phyloP scores from a whole-genome alignment of 352 stramenopile genomes.

The Aphanomyces astaci region DNA sequence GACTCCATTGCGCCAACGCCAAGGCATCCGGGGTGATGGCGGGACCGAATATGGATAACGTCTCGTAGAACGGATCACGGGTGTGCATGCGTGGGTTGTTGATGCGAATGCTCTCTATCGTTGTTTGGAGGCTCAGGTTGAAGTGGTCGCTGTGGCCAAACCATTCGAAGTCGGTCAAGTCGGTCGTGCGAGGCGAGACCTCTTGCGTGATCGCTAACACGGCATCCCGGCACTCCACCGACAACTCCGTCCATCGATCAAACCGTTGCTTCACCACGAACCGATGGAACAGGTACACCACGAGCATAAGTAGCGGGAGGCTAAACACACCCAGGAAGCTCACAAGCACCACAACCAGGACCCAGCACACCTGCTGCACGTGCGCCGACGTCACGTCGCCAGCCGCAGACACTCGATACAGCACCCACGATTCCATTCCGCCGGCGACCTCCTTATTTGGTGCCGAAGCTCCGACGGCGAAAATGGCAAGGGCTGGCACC shows the following conservation, averaged over 20 bases:
- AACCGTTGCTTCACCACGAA: conserved; percentile 12
- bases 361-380: conserved; percentile 19
- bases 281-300: conserved; percentile 22
- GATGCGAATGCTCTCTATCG: conserved; percentile 11
- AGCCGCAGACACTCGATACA: background rate
- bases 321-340: conserved; percentile 20
- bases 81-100: conserved; percentile 19
- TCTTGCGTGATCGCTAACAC: conserved; percentile 10
- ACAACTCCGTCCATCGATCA: conserved; percentile 6
- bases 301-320: conserved; percentile 12
- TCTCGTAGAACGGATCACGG: conserved; percentile 16
- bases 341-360: conserved; percentile 18
- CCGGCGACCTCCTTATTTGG: background rate
- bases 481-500: background rate
- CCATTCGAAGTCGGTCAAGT: conserved; percentile 21
- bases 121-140: conserved; percentile 15
- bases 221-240: background rate
- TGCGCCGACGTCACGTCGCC: conserved; percentile 10
- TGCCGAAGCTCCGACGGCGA: background rate
- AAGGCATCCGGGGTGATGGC: conserved; percentile 4
- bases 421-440: conserved; percentile 6
- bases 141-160: conserved; percentile 24
- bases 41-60: background rate
- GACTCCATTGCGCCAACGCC: conserved; percentile 16
- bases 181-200: conserved; percentile 12